Conservation (phyloP, 495 filamentous ascomycete species). For the Astrothelium subdiscretum region DNA sequence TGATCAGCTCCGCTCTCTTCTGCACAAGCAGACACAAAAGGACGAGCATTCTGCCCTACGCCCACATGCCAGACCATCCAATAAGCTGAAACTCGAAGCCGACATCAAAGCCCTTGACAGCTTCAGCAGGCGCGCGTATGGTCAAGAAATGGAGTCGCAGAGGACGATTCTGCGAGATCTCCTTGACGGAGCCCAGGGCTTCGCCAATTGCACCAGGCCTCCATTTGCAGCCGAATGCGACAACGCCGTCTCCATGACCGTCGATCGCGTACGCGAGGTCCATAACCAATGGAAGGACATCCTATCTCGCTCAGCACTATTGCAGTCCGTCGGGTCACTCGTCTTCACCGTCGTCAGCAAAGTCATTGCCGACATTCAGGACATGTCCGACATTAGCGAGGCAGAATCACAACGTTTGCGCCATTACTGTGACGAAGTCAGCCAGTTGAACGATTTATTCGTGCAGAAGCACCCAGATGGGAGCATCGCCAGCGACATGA, state of each 20-base stretch:
- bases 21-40: constrained; percentile 36
- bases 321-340: constrained; percentile 75
- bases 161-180: constrained; percentile 73
- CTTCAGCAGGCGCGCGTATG: constrained; percentile 76
- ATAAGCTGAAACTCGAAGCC: constrained; percentile 48
- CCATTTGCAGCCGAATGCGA: constrained; percentile 57
- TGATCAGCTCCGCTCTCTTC: constrained; percentile 52
- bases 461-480: constrained; percentile 38
- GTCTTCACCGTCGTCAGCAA: constrained; percentile 70
- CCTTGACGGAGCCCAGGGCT: constrained; percentile 63
- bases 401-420: constrained; percentile 74
- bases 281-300: constrained; percentile 68
- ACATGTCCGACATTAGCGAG: constrained; percentile 75
- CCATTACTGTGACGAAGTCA: constrained; percentile 58
- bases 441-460: constrained; percentile 63
- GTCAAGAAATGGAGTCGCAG: constrained; percentile 76
- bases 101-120: constrained; percentile 62
- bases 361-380: constrained; percentile 73
- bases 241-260: constrained; percentile 55
- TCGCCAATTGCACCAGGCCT: constrained; percentile 47
- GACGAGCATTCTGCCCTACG: constrained; percentile 35
- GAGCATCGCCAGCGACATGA: constrained; percentile 35
- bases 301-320: constrained; percentile 66
- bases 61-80: constrained; percentile 31
- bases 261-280: constrained; percentile 55